Evolutionary conservation across 805 yeast species (phyloP).

Genomic region (Barnettozyma salicaria): DNA sequence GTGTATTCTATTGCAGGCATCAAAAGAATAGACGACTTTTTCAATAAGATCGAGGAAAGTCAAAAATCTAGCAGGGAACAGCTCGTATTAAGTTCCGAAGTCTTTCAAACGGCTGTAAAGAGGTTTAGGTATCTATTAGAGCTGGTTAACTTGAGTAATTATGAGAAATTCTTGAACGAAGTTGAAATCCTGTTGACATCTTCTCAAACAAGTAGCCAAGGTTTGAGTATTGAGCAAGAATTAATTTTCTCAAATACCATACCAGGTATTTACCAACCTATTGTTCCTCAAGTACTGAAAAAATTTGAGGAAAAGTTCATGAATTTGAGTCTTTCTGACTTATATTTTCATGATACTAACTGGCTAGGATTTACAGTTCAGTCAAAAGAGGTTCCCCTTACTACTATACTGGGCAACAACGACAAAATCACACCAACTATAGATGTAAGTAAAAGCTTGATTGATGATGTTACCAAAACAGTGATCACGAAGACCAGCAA

Average conservation of each 20-base stretch:
- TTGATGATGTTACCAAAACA: conserved; percentile 29
- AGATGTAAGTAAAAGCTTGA: conserved; percentile 26
- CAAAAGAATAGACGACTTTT: conserved; percentile 41
- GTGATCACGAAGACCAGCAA: conserved; percentile 22
- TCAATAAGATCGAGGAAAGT: conserved; percentile 21
- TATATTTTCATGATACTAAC: conserved; percentile 57
- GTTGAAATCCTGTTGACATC: conserved; percentile 33
- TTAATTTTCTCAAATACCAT: conserved; percentile 24
- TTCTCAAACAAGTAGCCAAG: conserved; percentile 11
- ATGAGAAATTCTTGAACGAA: conserved; percentile 58
- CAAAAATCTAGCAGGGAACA: conserved; percentile 9
- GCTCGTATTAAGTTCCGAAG: conserved; percentile 43
- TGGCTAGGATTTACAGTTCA: conserved; percentile 49
- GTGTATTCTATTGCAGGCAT: conserved; percentile 63
- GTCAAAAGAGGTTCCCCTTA: conserved; percentile 24
- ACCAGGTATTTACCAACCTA: conserved; percentile 25
- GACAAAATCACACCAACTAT: conserved; percentile 30
- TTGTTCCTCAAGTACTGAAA: conserved; percentile 25
- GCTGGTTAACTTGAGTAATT: conserved; percentile 38
- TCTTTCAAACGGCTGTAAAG: conserved; percentile 47
- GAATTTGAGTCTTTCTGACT: conserved; percentile 30
- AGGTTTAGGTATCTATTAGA: conserved; percentile 29
- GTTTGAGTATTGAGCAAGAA: conserved; percentile 22
- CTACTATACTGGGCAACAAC: conserved; percentile 30
- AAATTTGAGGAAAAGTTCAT: conserved; percentile 29